Conservation (phyloP, 495 filamentous ascomycete species). For the Neurospora terricola region DNA sequence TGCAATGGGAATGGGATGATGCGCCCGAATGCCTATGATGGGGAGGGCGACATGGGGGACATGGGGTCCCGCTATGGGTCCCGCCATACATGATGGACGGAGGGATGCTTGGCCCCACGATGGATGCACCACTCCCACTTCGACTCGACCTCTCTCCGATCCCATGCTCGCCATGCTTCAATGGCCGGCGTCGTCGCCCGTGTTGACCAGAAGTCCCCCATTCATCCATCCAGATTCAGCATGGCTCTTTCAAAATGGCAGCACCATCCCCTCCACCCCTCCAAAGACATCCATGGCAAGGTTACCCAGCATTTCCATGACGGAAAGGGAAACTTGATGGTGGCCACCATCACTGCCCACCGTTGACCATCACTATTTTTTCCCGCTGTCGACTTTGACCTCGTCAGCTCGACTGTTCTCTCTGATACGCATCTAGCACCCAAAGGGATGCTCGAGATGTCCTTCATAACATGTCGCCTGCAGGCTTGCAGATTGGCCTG, state of each 20-base stretch:
- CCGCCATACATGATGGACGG: neutral
- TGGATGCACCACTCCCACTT: neutral
- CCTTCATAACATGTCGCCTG: conserved; percentile 16
- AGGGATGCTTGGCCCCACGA: neutral
- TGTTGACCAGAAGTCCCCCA: neutral
- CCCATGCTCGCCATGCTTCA: neutral
- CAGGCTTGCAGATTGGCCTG: conserved; percentile 7
- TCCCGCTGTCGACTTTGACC: neutral
- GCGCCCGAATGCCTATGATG: neutral
- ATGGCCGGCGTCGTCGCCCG: neutral
- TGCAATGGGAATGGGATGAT: neutral
- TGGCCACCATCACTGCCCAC: neutral
- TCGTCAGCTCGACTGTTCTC: neutral
- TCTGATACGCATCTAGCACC: neutral
- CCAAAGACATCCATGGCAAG: neutral
- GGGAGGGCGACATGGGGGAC: neutral
- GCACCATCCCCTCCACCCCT: neutral
- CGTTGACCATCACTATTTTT: neutral
- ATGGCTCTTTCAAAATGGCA: neutral
- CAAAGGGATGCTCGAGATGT: conserved; percentile 6
- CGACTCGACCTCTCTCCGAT: neutral
- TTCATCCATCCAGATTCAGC: neutral
- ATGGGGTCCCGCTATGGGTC: neutral
- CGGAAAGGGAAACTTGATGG: neutral
- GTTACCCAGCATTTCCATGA: neutral